These are phyloP conservation scores for Pterulicium gracile DNA, from an alignment of 1,284 basidiomycete genomes.

Conservation along the genomic window DNA sequence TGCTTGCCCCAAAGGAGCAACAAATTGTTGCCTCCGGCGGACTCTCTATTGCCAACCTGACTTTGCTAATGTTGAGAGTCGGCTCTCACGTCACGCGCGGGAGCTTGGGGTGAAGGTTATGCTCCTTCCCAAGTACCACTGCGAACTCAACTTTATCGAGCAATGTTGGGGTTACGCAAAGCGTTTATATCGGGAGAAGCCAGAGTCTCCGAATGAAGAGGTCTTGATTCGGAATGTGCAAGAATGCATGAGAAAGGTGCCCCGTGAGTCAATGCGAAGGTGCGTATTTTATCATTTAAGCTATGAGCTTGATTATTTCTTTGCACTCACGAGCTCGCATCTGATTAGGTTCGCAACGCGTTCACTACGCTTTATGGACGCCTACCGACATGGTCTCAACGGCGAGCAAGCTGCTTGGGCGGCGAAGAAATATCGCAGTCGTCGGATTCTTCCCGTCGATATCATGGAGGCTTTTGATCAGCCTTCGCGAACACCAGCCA, in stretches of 20 bases:
- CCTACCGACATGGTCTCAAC: slow-evolving; percentile 8
- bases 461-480: too few species aligned
- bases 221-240: slow-evolving; percentile 11
- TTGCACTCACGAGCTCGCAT: background rate
- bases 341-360: slow-evolving; percentile 8
- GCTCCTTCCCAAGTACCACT: slow-evolving; percentile 8
- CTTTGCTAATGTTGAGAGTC: slow-evolving; percentile 14
- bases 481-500: too few species aligned
- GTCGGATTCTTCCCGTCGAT: slow-evolving; percentile 5
- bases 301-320: too few species aligned
- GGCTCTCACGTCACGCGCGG: slow-evolving; percentile 10
- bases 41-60: slow-evolving; percentile 18
- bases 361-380: slow-evolving; percentile 11
- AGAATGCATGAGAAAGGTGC: slow-evolving; percentile 7
- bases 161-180: slow-evolving; percentile 16
- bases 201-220: slow-evolving; percentile 1
- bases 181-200: slow-evolving; percentile 5
- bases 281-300: slow-evolving; percentile 4
- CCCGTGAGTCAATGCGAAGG: slow-evolving; percentile 7
- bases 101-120: slow-evolving; percentile 5
- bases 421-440: slow-evolving; percentile 9
- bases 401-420: slow-evolving; percentile 9
- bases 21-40: slow-evolving; percentile 18
- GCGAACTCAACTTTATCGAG: slow-evolving; percentile 16
- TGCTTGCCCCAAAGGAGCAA: slow-evolving; percentile 12